Evolutionary conservation across 306 rosid species (phyloP).

Genomic region (Cucurbita pepo): DNA sequence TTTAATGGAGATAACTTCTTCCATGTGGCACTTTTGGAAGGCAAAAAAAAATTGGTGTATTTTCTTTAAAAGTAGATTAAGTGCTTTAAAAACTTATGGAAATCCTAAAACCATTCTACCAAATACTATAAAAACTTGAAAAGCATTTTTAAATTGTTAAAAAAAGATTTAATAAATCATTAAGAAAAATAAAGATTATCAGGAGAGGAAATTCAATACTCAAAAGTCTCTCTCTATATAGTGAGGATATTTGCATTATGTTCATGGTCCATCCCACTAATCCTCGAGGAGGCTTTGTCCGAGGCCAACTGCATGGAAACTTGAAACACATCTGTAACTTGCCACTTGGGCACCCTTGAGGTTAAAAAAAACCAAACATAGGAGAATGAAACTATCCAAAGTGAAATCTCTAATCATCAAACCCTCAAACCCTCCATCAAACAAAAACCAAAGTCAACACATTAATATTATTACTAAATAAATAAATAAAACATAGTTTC

Average conservation of each 20-base stretch:
- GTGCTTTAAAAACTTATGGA: background rate
- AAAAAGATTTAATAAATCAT: background rate
- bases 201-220: background rate
- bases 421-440: background rate
- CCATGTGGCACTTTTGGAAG: background rate
- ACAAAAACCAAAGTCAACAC: background rate
- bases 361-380: background rate
- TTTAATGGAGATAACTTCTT: background rate
- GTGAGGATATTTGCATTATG: background rate
- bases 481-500: background rate
- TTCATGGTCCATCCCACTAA: background rate
- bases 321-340: background rate
- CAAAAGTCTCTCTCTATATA: background rate
- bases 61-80: background rate
- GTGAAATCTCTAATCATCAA: background rate
- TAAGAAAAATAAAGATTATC: background rate
- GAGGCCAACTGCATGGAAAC: background rate
- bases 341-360: background rate
- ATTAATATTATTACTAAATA: background rate
- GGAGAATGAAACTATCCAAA: background rate
- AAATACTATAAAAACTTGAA: too few species aligned
- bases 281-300: background rate
- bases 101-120: background rate
- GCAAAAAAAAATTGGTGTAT: background rate
- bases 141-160: background rate